Conservation (phyloP, 2,329 filamentous ascomycete species). For the Ustulina deusta region DNA sequence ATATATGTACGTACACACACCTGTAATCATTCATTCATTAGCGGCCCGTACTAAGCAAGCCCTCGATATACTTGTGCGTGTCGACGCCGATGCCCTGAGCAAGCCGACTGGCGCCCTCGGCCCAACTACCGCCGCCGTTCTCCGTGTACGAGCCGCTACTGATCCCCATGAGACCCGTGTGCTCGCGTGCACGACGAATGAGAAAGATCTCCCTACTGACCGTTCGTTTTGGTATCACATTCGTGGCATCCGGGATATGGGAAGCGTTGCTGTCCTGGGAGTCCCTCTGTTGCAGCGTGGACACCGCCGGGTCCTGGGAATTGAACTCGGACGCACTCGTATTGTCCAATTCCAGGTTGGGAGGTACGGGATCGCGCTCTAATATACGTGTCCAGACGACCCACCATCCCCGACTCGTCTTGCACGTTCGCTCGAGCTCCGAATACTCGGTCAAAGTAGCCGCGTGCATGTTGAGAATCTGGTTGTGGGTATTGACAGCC, state of each 20-base stretch:
- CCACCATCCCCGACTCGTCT: conserved; percentile 77
- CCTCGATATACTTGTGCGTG: conserved; percentile 80
- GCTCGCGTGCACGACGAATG: conserved; percentile 70
- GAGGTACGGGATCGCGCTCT: conserved; percentile 43
- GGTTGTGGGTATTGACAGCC: conserved; percentile 73
- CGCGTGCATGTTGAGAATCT: conserved; percentile 69
- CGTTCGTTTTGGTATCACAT: conserved; percentile 35
- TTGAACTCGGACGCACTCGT: conserved; percentile 2
- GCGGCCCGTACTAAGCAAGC: conserved; percentile 69
- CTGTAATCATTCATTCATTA: conserved; percentile 20
- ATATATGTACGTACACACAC: background rate
- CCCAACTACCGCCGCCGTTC: conserved; percentile 56
- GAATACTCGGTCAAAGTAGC: conserved; percentile 57
- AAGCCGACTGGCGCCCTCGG: conserved; percentile 69
- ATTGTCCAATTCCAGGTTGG: conserved; percentile 13
- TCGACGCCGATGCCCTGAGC: conserved; percentile 82
- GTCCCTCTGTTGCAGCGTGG: conserved; percentile 31
- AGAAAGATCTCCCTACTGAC: conserved; percentile 71
- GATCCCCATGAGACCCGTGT: conserved; percentile 53
- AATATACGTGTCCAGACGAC: conserved; percentile 73
- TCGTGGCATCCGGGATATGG: conserved; percentile 4
- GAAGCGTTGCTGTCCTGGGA: conserved; percentile 33
- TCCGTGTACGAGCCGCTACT: conserved; percentile 52
- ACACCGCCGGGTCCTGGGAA: background rate
- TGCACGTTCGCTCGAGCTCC: conserved; percentile 71